Percentiles rank a stretch among this genome's conserved stretches.
Evolutionary conservation across 345 rosid genomes (phyloP).

Genomic region (Linum trigynum): DNA sequence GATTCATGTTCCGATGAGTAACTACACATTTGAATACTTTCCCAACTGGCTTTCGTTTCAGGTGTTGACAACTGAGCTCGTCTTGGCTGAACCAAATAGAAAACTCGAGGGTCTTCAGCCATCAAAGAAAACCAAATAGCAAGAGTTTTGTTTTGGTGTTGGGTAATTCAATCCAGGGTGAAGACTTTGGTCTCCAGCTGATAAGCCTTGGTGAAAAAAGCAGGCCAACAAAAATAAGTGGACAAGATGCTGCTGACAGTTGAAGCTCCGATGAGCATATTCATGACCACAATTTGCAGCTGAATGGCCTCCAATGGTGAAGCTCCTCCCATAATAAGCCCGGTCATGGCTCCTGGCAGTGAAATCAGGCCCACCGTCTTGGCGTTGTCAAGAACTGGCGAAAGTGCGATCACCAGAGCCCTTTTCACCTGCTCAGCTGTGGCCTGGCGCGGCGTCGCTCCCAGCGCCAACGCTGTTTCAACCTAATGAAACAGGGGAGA

Average conservation of each 20-base stretch:
- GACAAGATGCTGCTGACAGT: conserved; percentile 76
- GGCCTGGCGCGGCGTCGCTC: conserved; percentile 81
- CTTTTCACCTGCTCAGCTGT: conserved; percentile 63
- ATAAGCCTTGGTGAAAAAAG: conserved; percentile 76
- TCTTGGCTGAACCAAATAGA: too few relatives aligned
- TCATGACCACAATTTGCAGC: conserved; percentile 92
- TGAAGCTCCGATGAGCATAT: conserved; percentile 74
- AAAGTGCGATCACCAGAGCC: conserved; percentile 65
- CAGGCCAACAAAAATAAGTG: conserved; percentile 80
- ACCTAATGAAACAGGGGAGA: conserved; percentile 29
- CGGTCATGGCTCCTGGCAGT: conserved; percentile 85
- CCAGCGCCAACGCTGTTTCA: conserved; percentile 83
- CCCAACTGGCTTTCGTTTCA: too few relatives aligned
- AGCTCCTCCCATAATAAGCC: conserved; percentile 95
- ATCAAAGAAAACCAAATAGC: too few relatives aligned
- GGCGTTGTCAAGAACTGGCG: conserved; percentile 80
- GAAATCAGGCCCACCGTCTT: conserved; percentile 92
- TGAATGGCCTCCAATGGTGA: conserved; percentile 87
- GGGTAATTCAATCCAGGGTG: conserved; percentile 27
- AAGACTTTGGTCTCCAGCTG: conserved; percentile 63
- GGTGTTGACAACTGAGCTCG: too few relatives aligned
- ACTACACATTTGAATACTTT: too few relatives aligned
- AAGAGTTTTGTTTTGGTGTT: too few relatives aligned
- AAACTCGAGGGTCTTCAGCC: too few relatives aligned
- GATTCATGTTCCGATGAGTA: too few relatives aligned